Evolutionary conservation across 176 grass and related monocot genomes (phyloP).

Genomic region (Saccharum officinarum): DNA sequence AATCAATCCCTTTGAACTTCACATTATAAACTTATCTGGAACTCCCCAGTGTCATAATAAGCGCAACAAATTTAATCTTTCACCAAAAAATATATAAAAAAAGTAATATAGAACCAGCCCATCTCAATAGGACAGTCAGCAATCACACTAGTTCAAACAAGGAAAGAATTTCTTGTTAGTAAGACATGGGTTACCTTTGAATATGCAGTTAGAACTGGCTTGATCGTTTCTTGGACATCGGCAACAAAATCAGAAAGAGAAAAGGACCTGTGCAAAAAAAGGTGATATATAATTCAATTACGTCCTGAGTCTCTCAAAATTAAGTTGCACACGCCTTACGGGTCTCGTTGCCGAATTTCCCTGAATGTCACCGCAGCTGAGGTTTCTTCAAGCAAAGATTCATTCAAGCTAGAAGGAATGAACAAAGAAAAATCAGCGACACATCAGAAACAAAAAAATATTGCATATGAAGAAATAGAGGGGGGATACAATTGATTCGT

Average conservation of each 20-base stretch:
- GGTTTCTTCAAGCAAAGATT: conserved; percentile 92
- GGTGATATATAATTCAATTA: conserved; percentile 24
- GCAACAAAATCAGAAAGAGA: conserved; percentile 85
- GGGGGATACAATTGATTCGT: not conserved
- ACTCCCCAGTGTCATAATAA: too few species aligned
- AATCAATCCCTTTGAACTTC: too few species aligned
- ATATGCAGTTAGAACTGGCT: conserved; percentile 87
- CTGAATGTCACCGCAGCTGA: conserved; percentile 82
- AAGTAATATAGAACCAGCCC: not conserved
- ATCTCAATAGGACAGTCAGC: not conserved
- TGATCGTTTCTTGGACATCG: conserved; percentile 93
- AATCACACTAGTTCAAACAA: conserved; percentile 16
- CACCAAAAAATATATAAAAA: not conserved
- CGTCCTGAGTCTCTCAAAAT: conserved; percentile 24
- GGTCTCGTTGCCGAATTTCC: conserved; percentile 84
- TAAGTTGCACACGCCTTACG: conserved; percentile 63
- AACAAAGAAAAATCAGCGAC: not conserved
- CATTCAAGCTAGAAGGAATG: conserved; percentile 72
- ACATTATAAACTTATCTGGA: too few species aligned
- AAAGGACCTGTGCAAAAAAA: conserved; percentile 67
- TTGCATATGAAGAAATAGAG: not conserved
- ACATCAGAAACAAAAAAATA: not conserved
- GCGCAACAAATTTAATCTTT: not conserved
- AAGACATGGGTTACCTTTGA: conserved; percentile 61
- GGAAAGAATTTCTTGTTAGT: not conserved